These are phyloP conservation scores for Hypoxylon crocopeplum DNA, from an alignment of 495 filamentous ascomycete genomes.

Conservation along the genomic window DNA sequence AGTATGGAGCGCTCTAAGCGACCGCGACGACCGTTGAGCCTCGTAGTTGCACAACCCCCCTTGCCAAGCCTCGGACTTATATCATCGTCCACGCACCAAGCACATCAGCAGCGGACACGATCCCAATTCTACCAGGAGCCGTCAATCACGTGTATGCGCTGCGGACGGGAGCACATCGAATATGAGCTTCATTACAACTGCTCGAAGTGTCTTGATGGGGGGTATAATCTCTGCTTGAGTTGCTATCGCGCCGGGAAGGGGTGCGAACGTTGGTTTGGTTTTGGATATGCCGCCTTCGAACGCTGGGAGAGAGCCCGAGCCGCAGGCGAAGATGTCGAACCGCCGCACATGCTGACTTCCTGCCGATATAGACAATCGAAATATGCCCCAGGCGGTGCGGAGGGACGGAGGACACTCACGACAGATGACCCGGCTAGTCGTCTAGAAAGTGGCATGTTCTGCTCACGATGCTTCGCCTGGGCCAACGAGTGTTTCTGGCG, in stretches of 20 bases:
- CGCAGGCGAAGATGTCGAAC: conserved; percentile 44
- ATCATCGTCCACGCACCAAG: conserved; percentile 32
- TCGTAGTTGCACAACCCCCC: conserved; percentile 32
- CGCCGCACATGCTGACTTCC: conserved; percentile 71
- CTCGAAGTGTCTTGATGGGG: conserved; percentile 67
- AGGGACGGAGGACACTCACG: conserved; percentile 59
- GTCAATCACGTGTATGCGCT: conserved; percentile 72
- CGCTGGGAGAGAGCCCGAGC: conserved; percentile 57
- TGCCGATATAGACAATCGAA: conserved; percentile 70
- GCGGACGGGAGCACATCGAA: conserved; percentile 70
- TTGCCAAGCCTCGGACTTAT: conserved; percentile 42
- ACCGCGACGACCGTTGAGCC: conserved; percentile 31
- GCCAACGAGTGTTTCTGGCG: conserved; percentile 84
- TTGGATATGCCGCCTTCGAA: conserved; percentile 66
- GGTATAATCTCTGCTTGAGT: conserved; percentile 76
- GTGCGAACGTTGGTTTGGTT: conserved; percentile 81
- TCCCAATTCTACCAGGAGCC: conserved; percentile 70
- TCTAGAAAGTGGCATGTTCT: conserved; percentile 84
- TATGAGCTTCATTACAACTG: conserved; percentile 86
- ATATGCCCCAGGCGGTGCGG: conserved; percentile 50
- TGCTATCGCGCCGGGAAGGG: conserved; percentile 79
- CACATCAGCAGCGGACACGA: conserved; percentile 39
- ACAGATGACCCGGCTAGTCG: conserved; percentile 69
- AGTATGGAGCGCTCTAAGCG: conserved; percentile 23
- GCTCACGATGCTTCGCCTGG: conserved; percentile 71